These are phyloP conservation scores for Lactifluus piperatus DNA, from an alignment of 768 basidiomycete species.

Conservation along the genomic window DNA sequence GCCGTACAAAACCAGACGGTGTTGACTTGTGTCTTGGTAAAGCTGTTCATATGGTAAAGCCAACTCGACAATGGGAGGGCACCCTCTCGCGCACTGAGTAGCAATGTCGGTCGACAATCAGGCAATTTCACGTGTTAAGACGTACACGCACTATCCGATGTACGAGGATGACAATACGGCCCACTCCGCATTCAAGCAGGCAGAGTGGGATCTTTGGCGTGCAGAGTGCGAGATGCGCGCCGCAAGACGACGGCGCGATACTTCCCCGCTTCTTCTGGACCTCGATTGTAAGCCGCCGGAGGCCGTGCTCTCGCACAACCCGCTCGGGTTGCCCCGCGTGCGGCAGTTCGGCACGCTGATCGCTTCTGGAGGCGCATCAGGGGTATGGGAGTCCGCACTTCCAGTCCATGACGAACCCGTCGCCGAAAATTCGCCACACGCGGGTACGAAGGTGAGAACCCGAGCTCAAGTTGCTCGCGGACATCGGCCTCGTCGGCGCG, in stretches of 20 bases:
- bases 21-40: slow-evolving; percentile 47
- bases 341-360: slow-evolving; percentile 56
- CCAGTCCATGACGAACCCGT: slow-evolving; percentile 52
- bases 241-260: slow-evolving; percentile 34
- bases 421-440: slow-evolving; percentile 83
- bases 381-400: slow-evolving; percentile 89
- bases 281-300: slow-evolving; percentile 41
- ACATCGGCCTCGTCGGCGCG: slow-evolving; percentile 93
- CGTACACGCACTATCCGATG: slow-evolving; percentile 59
- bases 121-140: slow-evolving; percentile 1
- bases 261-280: slow-evolving; percentile 46
- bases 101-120: background rate
- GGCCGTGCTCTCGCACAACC: slow-evolving; percentile 37
- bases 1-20: slow-evolving; percentile 46
- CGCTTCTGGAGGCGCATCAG: slow-evolving; percentile 70
- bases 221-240: slow-evolving; percentile 54
- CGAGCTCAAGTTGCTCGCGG: slow-evolving; percentile 89
- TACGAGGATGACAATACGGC: slow-evolving; percentile 52
- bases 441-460: slow-evolving; percentile 72
- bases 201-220: slow-evolving; percentile 49
- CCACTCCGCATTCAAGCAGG: slow-evolving; percentile 60
- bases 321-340: slow-evolving; percentile 49
- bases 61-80: slow-evolving; percentile 49
- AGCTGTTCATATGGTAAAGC: slow-evolving; percentile 47
- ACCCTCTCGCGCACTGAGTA: slow-evolving; percentile 38